A percentile compares a stretch with the other conserved stretches of the same genome.
Evolutionary conservation across 805 yeast genomes (phyloP).

Genomic region (Lipomyces japonicus): DNA sequence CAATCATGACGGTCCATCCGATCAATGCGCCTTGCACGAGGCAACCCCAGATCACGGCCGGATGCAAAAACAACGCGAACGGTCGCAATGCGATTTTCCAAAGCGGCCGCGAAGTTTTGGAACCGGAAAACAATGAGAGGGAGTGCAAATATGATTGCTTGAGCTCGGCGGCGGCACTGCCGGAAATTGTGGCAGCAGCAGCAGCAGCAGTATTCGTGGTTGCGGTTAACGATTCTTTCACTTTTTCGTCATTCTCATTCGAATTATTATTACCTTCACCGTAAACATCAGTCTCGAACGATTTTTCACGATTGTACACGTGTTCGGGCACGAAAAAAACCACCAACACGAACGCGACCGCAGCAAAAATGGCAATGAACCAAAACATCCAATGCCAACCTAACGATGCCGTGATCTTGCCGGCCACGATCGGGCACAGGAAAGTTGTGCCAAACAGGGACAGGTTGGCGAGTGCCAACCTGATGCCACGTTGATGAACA

Average conservation of each 20-base stretch:
- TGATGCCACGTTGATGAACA: constrained; percentile 71
- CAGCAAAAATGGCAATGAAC: constrained; percentile 21
- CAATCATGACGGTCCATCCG: constrained; percentile 28
- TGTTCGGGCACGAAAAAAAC: constrained; percentile 25
- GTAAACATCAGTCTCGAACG: constrained; percentile 15
- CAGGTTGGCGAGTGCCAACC: constrained; percentile 67
- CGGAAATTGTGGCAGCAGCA: neutral
- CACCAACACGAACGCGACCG: constrained; percentile 13
- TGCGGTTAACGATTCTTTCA: neutral
- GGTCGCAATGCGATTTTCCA: constrained; percentile 27
- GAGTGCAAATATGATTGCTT: constrained; percentile 14
- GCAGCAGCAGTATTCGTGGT: constrained; percentile 1
- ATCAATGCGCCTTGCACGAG: constrained; percentile 25
- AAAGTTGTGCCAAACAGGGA: constrained; percentile 44
- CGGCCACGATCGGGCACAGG: constrained; percentile 25
- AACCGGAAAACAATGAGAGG: constrained; percentile 20
- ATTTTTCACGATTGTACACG: constrained; percentile 16
- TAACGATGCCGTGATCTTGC: constrained; percentile 14
- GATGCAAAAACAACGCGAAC: constrained; percentile 20
- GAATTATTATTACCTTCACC: constrained; percentile 8
- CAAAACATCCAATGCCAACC: constrained; percentile 30
- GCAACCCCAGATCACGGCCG: constrained; percentile 24
- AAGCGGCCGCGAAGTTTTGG: constrained; percentile 17
- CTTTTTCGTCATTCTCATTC: constrained; percentile 1
- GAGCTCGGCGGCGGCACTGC: constrained; percentile 1